These are phyloP conservation scores for Leptoxyphium fumago DNA, from an alignment of 2,329 filamentous ascomycete genomes.

Conservation along the genomic window DNA sequence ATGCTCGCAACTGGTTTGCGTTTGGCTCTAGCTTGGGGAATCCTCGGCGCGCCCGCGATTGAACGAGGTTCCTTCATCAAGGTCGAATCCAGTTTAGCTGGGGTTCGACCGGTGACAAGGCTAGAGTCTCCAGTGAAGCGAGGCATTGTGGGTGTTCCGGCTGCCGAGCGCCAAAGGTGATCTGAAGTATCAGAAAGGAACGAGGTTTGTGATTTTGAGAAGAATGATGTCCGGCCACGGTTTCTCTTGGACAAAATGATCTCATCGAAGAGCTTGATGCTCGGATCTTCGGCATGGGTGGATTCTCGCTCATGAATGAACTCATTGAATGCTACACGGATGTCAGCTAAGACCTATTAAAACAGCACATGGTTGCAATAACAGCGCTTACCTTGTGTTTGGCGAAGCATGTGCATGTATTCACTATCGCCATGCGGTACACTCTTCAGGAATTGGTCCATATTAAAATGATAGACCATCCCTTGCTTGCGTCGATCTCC, in stretches of 20 bases:
- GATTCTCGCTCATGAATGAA: slow-evolving; percentile 73
- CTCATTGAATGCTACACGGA: slow-evolving; percentile 51
- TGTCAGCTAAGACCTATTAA: neutral
- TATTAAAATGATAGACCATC: slow-evolving; percentile 49
- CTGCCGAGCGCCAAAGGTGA: slow-evolving; percentile 61
- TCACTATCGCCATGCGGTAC: slow-evolving; percentile 49
- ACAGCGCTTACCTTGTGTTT: slow-evolving; percentile 42
- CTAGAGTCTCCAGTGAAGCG: slow-evolving; percentile 47
- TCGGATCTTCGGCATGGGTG: slow-evolving; percentile 44
- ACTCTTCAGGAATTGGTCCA: slow-evolving; percentile 50
- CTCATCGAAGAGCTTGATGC: slow-evolving; percentile 67
- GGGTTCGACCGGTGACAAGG: slow-evolving; percentile 44
- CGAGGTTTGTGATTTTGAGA: slow-evolving; percentile 43
- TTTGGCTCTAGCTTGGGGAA: slow-evolving; percentile 34
- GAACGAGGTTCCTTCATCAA: slow-evolving; percentile 86
- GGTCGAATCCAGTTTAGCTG: slow-evolving; percentile 67
- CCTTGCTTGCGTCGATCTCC: slow-evolving; percentile 49
- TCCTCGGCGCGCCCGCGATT: slow-evolving; percentile 70
- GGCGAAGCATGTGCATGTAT: slow-evolving; percentile 47
- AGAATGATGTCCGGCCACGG: slow-evolving; percentile 50
- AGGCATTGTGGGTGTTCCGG: slow-evolving; percentile 40
- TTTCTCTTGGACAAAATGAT: slow-evolving; percentile 67
- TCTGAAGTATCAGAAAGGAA: slow-evolving; percentile 62
- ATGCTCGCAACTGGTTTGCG: slow-evolving; percentile 34
- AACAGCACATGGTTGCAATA: neutral